phyloP scores from a whole-genome alignment of 2,329 filamentous ascomycete species.

The Rasamsonia emersonii region DNA sequence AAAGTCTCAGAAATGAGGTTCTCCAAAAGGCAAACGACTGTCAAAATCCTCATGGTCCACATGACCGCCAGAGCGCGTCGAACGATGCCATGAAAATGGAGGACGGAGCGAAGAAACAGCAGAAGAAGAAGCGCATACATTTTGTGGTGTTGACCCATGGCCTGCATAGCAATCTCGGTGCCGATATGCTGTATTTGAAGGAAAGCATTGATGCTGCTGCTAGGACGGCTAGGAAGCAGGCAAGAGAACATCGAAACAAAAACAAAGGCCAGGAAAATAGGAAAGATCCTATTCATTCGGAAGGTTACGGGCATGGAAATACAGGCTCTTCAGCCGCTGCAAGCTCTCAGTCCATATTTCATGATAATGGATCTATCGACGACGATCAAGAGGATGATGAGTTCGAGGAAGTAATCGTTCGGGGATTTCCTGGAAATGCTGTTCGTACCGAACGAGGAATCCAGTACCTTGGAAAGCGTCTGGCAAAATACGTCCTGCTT shows the following conservation, averaged over 20 bases:
- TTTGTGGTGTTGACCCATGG: constrained; percentile 90
- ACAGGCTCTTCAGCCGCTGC: neutral
- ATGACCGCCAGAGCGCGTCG: too few species aligned
- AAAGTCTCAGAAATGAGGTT: constrained; percentile 33
- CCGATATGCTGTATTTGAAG: constrained; percentile 95
- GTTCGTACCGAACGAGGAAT: constrained; percentile 90
- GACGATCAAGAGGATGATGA: constrained; percentile 36
- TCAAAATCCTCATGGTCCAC: constrained; percentile 13
- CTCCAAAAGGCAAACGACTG: constrained; percentile 12
- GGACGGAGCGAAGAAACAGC: constrained; percentile 18
- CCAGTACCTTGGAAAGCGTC: constrained; percentile 89
- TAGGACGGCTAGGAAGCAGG: constrained; percentile 62
- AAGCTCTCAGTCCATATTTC: neutral
- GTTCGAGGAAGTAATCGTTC: constrained; percentile 71
- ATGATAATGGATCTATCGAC: constrained; percentile 6
- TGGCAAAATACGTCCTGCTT: constrained; percentile 81
- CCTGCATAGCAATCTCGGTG: constrained; percentile 87
- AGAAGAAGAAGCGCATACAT: constrained; percentile 59
- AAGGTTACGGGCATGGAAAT: neutral
- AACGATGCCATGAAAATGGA: too few species aligned
- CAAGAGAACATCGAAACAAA: constrained; percentile 48
- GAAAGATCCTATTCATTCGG: constrained; percentile 8
- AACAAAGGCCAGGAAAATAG: constrained; percentile 25
- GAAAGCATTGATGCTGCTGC: constrained; percentile 88
- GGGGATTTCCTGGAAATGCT: constrained; percentile 83